Evolutionary conservation across 2,329 filamentous ascomycete species (phyloP), one percentile per base, ranked within the genome.

Genomic region (Penicillium sp.): DNA sequence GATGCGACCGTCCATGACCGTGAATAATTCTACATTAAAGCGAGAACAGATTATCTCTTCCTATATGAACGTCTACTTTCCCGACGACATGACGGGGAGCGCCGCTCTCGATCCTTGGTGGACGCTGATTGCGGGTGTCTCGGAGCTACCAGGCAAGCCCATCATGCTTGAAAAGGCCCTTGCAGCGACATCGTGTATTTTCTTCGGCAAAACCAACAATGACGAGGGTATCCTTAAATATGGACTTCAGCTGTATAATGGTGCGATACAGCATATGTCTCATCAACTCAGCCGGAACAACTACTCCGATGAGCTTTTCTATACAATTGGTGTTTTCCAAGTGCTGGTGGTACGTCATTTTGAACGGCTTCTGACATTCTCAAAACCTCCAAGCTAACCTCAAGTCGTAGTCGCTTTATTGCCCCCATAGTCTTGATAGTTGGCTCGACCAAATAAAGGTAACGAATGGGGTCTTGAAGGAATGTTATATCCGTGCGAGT

Each of bases 241-340:
- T 30, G 51, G 51, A 21, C 46, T 53, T 26, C 51, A 46, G 26
- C 46, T 53, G 43, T 53, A 49, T 42, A 53, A 53, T 29, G 33
- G 33, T 37, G 51, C 51, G 3, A 53, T 53, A 41, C 42, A 33
- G 10, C 42, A 42, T 15, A 41, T 53, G 33, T 53, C 51, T n/a
- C 30, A 40, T 18, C 34, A 44, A 8, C 26, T 53, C 24, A 46
- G 32, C 2, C 40, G 40, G 17, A 53, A 53, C 15, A 23, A n/a
- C 6, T 53, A 42, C 36, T 42, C 18, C n/a, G 51, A 53, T 37
- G 51, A 53, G 15, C 40, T 53, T 12, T 37, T 49, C 1, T 53
- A 40, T 37, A 53, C 51, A 13, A 37, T 44, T 32, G 40, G 32
- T 12, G 18, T 49, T 7, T 53, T 53, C 17, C 41, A 42, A 10